Conservation (phyloP, 345 rosid species). For the Hypericum androsaemum region DNA sequence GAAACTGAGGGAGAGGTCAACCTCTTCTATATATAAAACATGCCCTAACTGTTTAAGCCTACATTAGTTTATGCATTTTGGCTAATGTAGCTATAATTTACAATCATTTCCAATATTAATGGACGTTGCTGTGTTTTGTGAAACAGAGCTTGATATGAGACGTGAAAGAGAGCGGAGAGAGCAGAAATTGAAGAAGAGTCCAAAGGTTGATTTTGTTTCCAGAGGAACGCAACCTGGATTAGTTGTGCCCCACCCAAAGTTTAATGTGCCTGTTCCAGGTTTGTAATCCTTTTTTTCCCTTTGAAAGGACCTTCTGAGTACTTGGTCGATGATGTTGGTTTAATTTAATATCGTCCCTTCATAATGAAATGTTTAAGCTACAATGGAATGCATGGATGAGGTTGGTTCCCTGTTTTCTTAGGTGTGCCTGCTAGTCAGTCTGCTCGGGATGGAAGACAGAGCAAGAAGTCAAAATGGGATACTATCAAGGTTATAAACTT, state of each 20-base stretch:
- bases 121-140: constrained; percentile 9
- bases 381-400: constrained; percentile 4
- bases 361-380: too few relatives aligned
- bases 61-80: too few relatives aligned
- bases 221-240: constrained; percentile 52
- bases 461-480: constrained; percentile 95
- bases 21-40: too few relatives aligned
- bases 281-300: not conserved
- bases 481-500: too few relatives aligned
- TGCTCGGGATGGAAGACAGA: constrained; percentile 60
- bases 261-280: constrained; percentile 63
- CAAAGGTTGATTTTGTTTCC: constrained; percentile 68
- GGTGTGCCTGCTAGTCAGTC: constrained; percentile 33
- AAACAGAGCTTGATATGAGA: constrained; percentile 69
- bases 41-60: too few relatives aligned
- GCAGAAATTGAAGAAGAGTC: constrained; percentile 64
- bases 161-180: constrained; percentile 80
- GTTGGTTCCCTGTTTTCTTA: constrained; percentile 26
- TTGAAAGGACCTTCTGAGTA: too few relatives aligned
- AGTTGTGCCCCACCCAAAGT: constrained; percentile 38
- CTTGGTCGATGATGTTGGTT: too few relatives aligned
- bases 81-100: not conserved
- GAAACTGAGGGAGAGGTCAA: too few relatives aligned
- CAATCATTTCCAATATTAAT: too few relatives aligned
- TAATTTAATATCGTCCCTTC: too few relatives aligned